Conservation (phyloP, 2,329 filamentous ascomycete species). For the Tolypocladium pustulatum region DNA sequence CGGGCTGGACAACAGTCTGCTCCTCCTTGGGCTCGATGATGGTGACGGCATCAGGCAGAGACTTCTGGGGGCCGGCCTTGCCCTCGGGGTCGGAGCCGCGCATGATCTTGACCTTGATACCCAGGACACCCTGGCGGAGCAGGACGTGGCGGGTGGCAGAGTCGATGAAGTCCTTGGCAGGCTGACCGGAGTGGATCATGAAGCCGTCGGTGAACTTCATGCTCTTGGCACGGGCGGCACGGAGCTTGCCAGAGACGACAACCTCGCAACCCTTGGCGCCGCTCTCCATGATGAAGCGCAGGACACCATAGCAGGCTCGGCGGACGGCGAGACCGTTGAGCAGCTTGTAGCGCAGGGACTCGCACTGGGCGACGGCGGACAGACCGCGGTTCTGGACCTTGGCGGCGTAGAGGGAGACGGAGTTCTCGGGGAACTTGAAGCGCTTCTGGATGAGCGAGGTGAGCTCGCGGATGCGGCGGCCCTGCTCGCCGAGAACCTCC, state of each 20-base stretch:
- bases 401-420: conserved; percentile 97
- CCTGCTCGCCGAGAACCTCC: conserved; percentile 99
- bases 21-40: conserved; percentile 99
- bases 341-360: conserved; percentile 99
- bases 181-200: conserved; percentile 99
- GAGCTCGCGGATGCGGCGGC: conserved; percentile 98
- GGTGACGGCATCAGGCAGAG: conserved; percentile 95
- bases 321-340: conserved; percentile 98
- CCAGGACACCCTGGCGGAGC: conserved; percentile 97
- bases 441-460: conserved; percentile 99
- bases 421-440: conserved; percentile 99
- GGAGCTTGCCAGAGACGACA: conserved; percentile 97
- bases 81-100: conserved; percentile 98
- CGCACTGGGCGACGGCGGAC: conserved; percentile 98
- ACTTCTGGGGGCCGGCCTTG: conserved; percentile 96
- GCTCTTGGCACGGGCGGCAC: conserved; percentile 97
- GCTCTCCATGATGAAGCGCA: conserved; percentile 99
- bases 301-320: conserved; percentile 98
- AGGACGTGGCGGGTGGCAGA: conserved; percentile 97
- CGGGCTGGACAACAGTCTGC: conserved; percentile 85
- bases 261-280: conserved; percentile 99
- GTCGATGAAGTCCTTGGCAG: conserved; percentile 99
- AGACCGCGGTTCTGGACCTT: conserved; percentile 99
- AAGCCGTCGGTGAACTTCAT: conserved; percentile 99
- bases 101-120: conserved; percentile 99